Evolutionary conservation across 805 yeast genomes (phyloP), one percentile per base, ranked within the genome.

Genomic region (Lipomyces sp.): DNA sequence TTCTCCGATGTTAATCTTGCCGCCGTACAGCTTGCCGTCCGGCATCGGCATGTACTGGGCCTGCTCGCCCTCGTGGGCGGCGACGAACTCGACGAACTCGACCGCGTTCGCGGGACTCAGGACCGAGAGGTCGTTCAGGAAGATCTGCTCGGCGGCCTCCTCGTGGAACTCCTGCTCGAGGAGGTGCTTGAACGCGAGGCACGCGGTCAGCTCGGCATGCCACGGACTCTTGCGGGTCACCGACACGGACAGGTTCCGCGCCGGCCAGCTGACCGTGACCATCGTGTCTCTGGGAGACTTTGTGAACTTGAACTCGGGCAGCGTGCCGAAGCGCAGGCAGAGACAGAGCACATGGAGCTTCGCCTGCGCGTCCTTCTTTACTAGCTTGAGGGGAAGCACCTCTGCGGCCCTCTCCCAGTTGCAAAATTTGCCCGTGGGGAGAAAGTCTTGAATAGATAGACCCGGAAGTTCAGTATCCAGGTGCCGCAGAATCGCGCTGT

Each of bases 71-170:
- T 51, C 37, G 11, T 29, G 35, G 2, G 11, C 39, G 5, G 58
- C 52, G 19, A 39, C 53, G 22, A 16, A 51, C 16, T 46, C 43
- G 35, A 51, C 43, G 29, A 51, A 51, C 23, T 19, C n/a, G 18
- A 31, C 38, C 18, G 57, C 51, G 24, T 46, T 54, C 13, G 51
- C 54, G 6, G 51, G 38, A 32, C 54, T 41, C 28, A 53, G 45
- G 13, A 22, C 46, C 16, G 47, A 35, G 31, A 48, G 50, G 33
- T 53, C 57, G 19, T 53, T 39, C 29, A 49, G 19, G 19, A 43
- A 29, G 4, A 53, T 14, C 22, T 11, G 29, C 21, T 43, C 33
- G 14, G 8, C 35, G 13, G 5, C 29, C 4, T 19, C 19, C 6
- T 39, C 34, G 32, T 32, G 24, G 24, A 49, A 38, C 19, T 34